Evolutionary conservation across 768 basidiomycete genomes (phyloP).

Genomic region (Russula foetens): DNA sequence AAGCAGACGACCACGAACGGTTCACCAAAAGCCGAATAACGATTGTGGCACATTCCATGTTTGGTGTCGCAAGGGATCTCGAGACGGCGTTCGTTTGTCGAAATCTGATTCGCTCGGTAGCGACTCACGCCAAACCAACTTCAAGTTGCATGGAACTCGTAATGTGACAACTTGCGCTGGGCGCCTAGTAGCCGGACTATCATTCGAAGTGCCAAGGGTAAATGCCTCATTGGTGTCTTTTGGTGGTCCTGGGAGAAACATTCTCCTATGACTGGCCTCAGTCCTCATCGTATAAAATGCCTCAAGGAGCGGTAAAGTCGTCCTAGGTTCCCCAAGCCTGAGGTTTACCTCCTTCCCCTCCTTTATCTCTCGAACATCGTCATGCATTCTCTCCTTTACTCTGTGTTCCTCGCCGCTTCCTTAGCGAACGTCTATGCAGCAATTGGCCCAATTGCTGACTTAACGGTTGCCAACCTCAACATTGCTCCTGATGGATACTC

Average conservation of each 20-base stretch:
- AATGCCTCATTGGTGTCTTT: background rate
- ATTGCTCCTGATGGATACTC: slow-evolving; percentile 22
- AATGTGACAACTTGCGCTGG: too few relatives aligned
- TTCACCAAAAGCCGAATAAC: too few relatives aligned
- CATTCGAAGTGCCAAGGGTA: background rate
- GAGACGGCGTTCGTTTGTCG: too few relatives aligned
- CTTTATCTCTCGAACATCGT: background rate
- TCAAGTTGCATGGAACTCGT: too few relatives aligned
- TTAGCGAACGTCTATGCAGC: slow-evolving; percentile 3
- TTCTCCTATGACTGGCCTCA: background rate
- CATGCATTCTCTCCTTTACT: background rate
- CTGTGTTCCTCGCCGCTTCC: background rate
- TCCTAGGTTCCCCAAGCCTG: background rate
- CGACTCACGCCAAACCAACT: too few relatives aligned
- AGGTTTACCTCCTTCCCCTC: background rate
- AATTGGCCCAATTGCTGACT: slow-evolving; percentile 21
- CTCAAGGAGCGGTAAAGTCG: too few relatives aligned
- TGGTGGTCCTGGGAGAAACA: background rate
- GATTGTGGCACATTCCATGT: too few relatives aligned
- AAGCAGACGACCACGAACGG: too few relatives aligned
- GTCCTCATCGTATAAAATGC: background rate
- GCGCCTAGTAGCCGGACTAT: background rate
- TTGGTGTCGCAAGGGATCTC: too few relatives aligned
- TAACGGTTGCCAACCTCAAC: slow-evolving; percentile 18
- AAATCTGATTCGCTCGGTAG: too few relatives aligned